Evolutionary conservation across 2,329 filamentous ascomycete species (phyloP).

Genomic region (Cladosporium sp.): DNA sequence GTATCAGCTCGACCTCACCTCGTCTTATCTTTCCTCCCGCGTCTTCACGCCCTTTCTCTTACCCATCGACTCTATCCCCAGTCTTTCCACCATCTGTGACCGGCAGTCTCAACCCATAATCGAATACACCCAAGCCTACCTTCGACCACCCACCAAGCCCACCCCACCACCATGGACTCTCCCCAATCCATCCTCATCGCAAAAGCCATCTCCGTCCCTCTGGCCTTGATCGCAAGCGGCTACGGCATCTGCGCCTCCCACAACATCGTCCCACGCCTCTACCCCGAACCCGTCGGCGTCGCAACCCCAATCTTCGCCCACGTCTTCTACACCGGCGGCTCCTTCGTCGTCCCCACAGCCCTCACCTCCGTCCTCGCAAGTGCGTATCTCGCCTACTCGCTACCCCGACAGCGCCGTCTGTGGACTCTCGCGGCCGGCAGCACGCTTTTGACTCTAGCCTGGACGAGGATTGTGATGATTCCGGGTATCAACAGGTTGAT

Average conservation of each 20-base stretch:
- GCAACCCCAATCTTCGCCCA: conserved; percentile 23
- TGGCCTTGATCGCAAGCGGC: conserved; percentile 25
- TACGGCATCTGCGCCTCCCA: conserved; percentile 26
- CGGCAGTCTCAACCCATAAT: background rate
- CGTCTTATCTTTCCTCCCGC: background rate
- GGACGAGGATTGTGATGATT: conserved; percentile 25
- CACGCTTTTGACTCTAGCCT: conserved; percentile 18
- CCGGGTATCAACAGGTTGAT: conserved; percentile 25
- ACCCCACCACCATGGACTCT: conserved; percentile 24
- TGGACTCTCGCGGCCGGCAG: conserved; percentile 16
- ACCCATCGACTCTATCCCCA: background rate
- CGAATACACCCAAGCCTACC: background rate
- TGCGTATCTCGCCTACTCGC: conserved; percentile 20
- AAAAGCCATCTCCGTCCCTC: conserved; percentile 23
- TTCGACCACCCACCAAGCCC: background rate
- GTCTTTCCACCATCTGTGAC: background rate
- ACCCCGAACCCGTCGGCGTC: conserved; percentile 21
- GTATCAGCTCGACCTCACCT: conserved; percentile 8
- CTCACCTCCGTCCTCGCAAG: conserved; percentile 19
- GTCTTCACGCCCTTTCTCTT: background rate
- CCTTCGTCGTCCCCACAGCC: conserved; percentile 22
- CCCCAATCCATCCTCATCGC: conserved; percentile 22
- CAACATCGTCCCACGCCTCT: conserved; percentile 27
- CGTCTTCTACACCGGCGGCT: conserved; percentile 24
- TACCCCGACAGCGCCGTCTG: conserved; percentile 15